Evolutionary conservation across 345 rosid genomes (phyloP).

Genomic region (Eucalyptus caleyi): DNA sequence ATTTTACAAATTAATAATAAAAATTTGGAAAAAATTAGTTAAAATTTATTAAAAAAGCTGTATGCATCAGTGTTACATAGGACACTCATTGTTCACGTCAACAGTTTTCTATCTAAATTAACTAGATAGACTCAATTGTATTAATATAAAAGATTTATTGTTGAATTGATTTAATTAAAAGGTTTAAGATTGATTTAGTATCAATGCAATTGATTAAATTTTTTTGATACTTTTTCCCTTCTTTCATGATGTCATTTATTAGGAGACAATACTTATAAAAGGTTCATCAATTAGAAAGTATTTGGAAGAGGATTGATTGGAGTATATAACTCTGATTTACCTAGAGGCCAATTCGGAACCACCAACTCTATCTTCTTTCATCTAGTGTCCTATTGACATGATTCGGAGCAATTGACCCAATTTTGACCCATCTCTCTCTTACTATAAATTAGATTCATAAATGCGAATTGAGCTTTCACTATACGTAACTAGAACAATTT

Average conservation of each 20-base stretch:
- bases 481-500: rapidly evolving
- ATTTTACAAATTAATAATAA: too few relatives aligned
- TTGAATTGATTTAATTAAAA: too few relatives aligned
- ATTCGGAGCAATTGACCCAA: rapidly evolving
- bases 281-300: background rate
- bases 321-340: background rate
- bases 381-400: rapidly evolving
- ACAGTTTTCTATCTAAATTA: rapidly evolving
- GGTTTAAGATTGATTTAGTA: background rate
- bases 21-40: too few relatives aligned
- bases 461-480: background rate
- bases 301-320: background rate
- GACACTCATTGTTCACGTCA: rapidly evolving
- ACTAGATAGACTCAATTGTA: rapidly evolving
- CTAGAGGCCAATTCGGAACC: background rate
- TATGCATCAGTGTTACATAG: rapidly evolving
- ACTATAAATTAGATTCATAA: background rate
- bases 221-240: background rate
- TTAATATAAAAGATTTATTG: too few relatives aligned
- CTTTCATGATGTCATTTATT: background rate
- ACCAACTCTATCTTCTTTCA: background rate
- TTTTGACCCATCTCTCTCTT: background rate
- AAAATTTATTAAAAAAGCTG: background rate
- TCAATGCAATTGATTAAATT: too few relatives aligned
- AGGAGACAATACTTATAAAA: background rate